Base-by-base conservation (phyloP, 2,329 filamentous ascomycete species). In the Fusarium illudens region DNA sequence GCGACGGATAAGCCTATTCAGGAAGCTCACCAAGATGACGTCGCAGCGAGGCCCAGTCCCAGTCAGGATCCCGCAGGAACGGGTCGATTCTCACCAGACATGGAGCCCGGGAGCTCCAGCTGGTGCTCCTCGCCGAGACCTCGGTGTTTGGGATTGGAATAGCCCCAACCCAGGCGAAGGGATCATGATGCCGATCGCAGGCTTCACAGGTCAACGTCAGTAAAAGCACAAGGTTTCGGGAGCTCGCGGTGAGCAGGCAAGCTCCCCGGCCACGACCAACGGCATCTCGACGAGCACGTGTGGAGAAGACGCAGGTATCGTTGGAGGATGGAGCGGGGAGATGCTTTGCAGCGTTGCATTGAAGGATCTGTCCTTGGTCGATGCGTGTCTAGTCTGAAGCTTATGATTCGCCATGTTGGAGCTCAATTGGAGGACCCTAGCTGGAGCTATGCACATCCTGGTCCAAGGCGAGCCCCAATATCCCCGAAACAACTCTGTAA, bases 321-420 rank as follows among this genome's bases (percentile, higher is more conserved):
- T 71, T 71, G 67, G 70, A 72, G 67, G 60, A 52, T 17, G 25
- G 58, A 48, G 57, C 57, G 48, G 51, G 49, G 53, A 60, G 49
- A 67, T 51, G 27, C 42, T 68, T 56, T 55, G 52, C 44, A 69
- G 58, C 36, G 62, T 69, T 51, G 44, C 39, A 67, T 37, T 59
- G 12, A 51, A 55, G 44, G 46, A 51, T 55, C 59, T 57, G 6
- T 42, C 42, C 58, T 61, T 53, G 55, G 34, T 57, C 36, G 60
- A 62, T 52, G 71, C 71, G 71, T 73, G 71, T 60, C 49, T 69
- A 58, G 58, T 56, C 12, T 42, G 39, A 39, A 46, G 46, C 42
- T 44, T 65, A n/a, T 73, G 70, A 73, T 73, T 73, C 73, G 71
- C 54, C 50, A 33, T 54, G 57, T 30, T 33, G 19, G 58, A 60